Evolutionary conservation across 345 rosid species (phyloP), one percentile per base, ranked within the genome.

Genomic region (Cardamine occulta): DNA sequence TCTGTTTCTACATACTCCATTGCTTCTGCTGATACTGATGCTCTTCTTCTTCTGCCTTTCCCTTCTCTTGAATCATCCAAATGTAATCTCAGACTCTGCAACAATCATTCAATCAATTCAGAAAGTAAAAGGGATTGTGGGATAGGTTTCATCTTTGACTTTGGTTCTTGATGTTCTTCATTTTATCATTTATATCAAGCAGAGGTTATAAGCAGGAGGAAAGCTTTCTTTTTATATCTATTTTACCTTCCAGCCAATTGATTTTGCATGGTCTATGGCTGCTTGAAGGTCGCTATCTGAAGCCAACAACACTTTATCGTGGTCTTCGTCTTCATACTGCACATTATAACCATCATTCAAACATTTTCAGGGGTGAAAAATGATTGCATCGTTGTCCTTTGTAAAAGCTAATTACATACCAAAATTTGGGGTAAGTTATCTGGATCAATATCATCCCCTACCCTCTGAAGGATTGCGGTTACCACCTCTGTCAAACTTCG

Each of bases 261-360:
- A 88, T 78, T 84, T 91, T 51, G 97, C 99, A 80, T 96, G 98
- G 35, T 96, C 97, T 58, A 96, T 90, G 12, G 99, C 99, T 23
- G 90, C 88, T 42, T 69, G 65, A 72, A 96, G 97, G 74, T 96
- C 99, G 66, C 80, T 75, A 54, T 96, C 98, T 44, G 97, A 88
- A 68, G 89, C 90, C 77, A 96, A 80, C 70, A 93, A 86, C 71
- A 91, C 97, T 86, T 91, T 91, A 81, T 96, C 99, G 18, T 70
- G 89, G 80, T 96, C 99, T 72, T 91, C 99, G 51, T 96, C 99
- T 83, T 96, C 99, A 74, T 96, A 96, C 99, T 96, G 71, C 53
- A 76, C 17, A 74, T 77, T 34, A 29, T 35, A 54, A 61, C 55
- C 49, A 66, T 76, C 60, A 34, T 56, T 66, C 58, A 59, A 82